Base-by-base conservation (phyloP, 2,329 filamentous ascomycete species). In the Penicillium sp. region DNA sequence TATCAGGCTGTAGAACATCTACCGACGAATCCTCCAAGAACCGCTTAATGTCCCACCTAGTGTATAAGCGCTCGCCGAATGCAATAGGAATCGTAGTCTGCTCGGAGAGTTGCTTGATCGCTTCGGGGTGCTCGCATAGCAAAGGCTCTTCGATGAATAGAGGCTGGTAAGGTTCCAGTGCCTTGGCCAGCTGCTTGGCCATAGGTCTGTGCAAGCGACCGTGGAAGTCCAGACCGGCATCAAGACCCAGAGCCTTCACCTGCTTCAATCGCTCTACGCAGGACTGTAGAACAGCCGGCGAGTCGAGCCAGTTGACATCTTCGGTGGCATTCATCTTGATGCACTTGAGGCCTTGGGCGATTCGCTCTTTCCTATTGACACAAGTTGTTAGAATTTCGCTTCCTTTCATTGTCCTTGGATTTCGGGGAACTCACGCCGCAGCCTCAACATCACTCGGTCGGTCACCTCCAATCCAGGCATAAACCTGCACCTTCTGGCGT, bases 301-400 rank as follows among this genome's bases (percentile, higher is more conserved):
- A 84, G 65, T 90, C 87, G 0, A 90, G 77, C 85, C 85, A 89
- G 55, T 80, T 82, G 1, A 88, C 68, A 53, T 88, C 85, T 61
- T 85, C 84, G 0, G 85, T 89, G 2, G 78, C 86, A 62, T 89
- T 89, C 85, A 90, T 89, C 63, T 90, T 89, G 46, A 89, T 53
- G n/a, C 61, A 65, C 50, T 66, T 66, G 35, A 72, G 61, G 3
- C 70, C 70, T 48, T 73, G 70, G 0, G 63, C 63, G 15, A 70
- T 67, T 17, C 70, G 66, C 6, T 64, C 64, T 57, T 69, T 69
- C 73, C 82, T 62, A 31, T 37, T 32, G 13, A 12, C 4, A 7
- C 2, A 9, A 1, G 1, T 15, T 10, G 31, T 56, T 29, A 55
- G 48, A 24, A 7, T 1, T 3, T 10, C 8, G 8, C 2, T 29